A percentile compares a stretch with the other conserved stretches of the same genome.
These are phyloP conservation scores for Sextonia rubra DNA, from an alignment of 164 flowering plant genomes.

Conservation along the genomic window DNA sequence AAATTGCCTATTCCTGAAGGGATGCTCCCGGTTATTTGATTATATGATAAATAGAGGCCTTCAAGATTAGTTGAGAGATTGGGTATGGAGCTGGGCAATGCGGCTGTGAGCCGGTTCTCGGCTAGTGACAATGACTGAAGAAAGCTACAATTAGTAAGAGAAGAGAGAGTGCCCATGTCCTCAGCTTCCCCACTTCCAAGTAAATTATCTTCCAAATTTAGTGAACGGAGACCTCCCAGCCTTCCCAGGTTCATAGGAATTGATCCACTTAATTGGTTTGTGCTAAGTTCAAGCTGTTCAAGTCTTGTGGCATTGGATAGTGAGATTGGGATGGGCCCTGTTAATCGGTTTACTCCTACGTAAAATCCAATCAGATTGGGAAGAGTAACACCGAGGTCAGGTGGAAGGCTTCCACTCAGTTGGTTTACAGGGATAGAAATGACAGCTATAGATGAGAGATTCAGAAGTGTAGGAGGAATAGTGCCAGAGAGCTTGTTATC, in stretches of 20 bases:
- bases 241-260: neutral
- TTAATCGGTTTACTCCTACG: conserved; percentile 27
- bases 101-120: conserved; percentile 36
- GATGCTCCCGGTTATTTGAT: conserved; percentile 32
- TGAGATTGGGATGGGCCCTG: conserved; percentile 43
- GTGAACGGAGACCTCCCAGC: neutral
- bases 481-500: neutral
- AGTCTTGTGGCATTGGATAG: conserved; percentile 38
- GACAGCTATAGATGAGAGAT: neutral
- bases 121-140: conserved; percentile 30
- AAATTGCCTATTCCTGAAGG: conserved; percentile 37
- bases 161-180: conserved; percentile 27
- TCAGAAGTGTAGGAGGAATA: neutral
- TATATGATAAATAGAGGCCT: conserved; percentile 20
- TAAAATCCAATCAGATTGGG: conserved; percentile 29
- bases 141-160: conserved; percentile 28
- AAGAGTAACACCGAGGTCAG: conserved; percentile 19
- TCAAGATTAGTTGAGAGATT: conserved; percentile 35
- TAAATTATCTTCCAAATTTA: neutral
- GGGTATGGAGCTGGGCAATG: conserved; percentile 37
- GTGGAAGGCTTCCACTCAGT: conserved; percentile 22
- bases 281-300: conserved; percentile 19
- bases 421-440: neutral
- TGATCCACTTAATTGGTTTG: conserved; percentile 20
- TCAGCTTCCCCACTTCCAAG: conserved; percentile 1